Base-by-base conservation (phyloP, 2,329 filamentous ascomycete species). In the Tolypocladium pustulatum region DNA sequence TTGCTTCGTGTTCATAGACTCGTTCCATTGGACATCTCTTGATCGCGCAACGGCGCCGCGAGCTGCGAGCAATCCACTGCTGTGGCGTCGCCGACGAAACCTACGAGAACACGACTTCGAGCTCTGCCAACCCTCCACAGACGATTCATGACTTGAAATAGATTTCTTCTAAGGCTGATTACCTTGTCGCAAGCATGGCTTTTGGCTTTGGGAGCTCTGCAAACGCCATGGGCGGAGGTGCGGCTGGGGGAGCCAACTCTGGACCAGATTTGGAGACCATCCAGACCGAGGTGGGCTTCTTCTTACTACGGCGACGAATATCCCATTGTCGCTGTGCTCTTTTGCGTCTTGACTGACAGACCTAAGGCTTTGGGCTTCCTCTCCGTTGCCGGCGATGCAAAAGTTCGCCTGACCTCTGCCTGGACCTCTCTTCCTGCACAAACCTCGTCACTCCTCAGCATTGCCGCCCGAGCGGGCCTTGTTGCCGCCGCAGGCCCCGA, bases 401-500 rank as follows among this genome's bases (percentile, higher is more conserved):
- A 93, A 73, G 75, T 97, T 65, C 89, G 87, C 70, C 77, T 97
- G 49, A 90, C 91, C 20, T 81, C 86, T 25, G 79, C 87, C 69
- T 97, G 93, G 92, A 83, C 88, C 46, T 77, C 82, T 41, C 79
- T 89, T 30, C 93, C 94, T 37, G 79, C 88, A 2, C 79, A 89
- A 5, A 91, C 88, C 52, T 85, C 91, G 15, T 95, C 90, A 2
- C 86, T 99, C 41, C 79, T 99, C 61, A 89, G 88, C 69, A 82
- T 97, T 64, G 91, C 93, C 58, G 87, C 90, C 37, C 83, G 80
- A 61, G 87, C 85, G 72, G 91, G 91, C 46, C 80, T 99, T 27
- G 79, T 97, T 58, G 93, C 93, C 36, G 94, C 92, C 55, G 94
- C 90, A 56, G 89, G 90, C 20, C 93, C 93, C 41, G 87, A 95